A percentile compares a stretch with the other conserved stretches of the same genome.
These are phyloP conservation scores for Fusarium proliferatum DNA, from an alignment of 2,329 filamentous ascomycete species.

Conservation along the genomic window DNA sequence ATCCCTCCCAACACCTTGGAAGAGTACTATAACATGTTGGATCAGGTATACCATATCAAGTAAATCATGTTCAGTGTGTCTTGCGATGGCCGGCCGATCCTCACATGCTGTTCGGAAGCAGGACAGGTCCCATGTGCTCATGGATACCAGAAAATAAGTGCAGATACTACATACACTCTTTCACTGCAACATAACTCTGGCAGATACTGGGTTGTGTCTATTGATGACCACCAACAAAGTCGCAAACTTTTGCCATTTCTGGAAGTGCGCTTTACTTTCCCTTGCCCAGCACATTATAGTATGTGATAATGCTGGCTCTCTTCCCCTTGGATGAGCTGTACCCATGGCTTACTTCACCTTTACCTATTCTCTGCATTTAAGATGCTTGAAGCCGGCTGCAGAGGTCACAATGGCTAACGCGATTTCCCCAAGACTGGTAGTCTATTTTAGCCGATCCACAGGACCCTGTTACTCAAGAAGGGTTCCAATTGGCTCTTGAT, in stretches of 20 bases:
- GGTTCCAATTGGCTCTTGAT: neutral
- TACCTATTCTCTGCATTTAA: neutral
- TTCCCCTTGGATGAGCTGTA: constrained; percentile 6
- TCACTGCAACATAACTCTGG: neutral
- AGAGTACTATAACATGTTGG: neutral
- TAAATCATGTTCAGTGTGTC: neutral
- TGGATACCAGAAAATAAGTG: neutral
- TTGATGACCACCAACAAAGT: neutral
- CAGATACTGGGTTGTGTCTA: neutral
- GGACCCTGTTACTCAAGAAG: neutral
- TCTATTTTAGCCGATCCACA: neutral
- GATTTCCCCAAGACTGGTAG: neutral
- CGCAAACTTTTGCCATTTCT: neutral
- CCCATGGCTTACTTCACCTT: neutral
- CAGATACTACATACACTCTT: neutral
- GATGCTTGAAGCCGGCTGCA: neutral
- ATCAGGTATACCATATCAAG: neutral
- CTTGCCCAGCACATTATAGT: neutral
- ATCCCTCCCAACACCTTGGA: neutral
- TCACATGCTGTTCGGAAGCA: neutral
- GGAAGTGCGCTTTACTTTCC: neutral
- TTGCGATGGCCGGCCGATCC: constrained; percentile 6
- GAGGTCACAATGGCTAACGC: neutral
- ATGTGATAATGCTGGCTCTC: neutral
- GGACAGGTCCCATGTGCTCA: neutral